Conservation (phyloP, 2,329 filamentous ascomycete species). For the Microascus cirrosus region DNA sequence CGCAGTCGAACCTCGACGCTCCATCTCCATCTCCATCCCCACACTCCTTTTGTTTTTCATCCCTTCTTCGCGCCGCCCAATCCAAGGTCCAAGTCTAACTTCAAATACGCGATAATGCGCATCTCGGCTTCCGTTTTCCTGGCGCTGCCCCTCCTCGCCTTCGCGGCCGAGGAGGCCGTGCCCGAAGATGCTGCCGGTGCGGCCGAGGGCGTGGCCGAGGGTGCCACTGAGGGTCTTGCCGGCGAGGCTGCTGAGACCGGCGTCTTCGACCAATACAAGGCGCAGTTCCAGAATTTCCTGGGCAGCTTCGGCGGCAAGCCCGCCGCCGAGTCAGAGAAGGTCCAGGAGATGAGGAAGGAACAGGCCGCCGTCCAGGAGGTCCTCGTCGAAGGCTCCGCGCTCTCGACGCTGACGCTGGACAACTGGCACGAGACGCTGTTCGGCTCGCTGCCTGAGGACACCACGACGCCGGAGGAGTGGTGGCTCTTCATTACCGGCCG, state of each 20-base stretch:
- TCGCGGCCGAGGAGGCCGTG: constrained; percentile 24
- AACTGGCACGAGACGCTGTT: constrained; percentile 63
- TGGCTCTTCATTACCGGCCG: constrained; percentile 63
- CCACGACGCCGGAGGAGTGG: constrained; percentile 61
- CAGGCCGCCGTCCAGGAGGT: constrained; percentile 27
- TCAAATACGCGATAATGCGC: constrained; percentile 35
- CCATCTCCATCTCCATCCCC: neutral
- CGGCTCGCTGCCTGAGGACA: constrained; percentile 44
- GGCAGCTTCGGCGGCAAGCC: constrained; percentile 44
- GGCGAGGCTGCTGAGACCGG: constrained; percentile 28
- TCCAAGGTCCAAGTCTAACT: neutral
- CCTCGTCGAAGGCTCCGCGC: constrained; percentile 21
- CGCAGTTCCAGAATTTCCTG: constrained; percentile 52
- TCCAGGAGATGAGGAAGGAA: neutral
- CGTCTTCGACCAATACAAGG: constrained; percentile 45
- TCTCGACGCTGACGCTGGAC: constrained; percentile 46
- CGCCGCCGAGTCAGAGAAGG: constrained; percentile 13
- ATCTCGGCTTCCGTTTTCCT: constrained; percentile 40
- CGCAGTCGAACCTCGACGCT: neutral
- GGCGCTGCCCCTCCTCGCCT: constrained; percentile 44
- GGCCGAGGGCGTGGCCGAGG: no score
- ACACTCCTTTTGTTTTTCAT: constrained; percentile 7
- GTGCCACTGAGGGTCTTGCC: constrained; percentile 26
- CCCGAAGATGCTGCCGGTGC: no score
- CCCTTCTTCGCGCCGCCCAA: neutral